Evolutionary conservation across 208 protist genomes (phyloP).

Genomic region (Leishmania turanica): DNA sequence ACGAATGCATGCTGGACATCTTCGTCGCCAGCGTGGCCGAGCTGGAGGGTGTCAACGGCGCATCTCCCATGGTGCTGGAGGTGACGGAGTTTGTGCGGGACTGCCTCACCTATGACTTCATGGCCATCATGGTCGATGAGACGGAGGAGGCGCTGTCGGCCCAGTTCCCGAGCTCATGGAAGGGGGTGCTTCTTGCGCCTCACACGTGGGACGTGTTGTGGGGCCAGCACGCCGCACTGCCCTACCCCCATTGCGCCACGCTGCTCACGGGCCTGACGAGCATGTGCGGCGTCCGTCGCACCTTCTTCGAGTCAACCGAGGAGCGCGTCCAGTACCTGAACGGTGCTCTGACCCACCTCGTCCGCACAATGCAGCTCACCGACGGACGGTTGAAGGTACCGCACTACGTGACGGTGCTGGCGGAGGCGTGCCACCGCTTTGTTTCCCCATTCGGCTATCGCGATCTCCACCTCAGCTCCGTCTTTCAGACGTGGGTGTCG

Average conservation of each 20-base stretch:
- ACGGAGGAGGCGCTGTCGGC: constrained; percentile 78
- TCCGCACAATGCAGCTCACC: constrained; percentile 31
- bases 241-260: constrained; percentile 66
- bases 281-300: constrained; percentile 79
- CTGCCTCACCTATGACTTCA: constrained; percentile 82
- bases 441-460: constrained; percentile 78
- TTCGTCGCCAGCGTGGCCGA: constrained; percentile 52
- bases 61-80: constrained; percentile 35
- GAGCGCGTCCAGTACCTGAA: constrained; percentile 71
- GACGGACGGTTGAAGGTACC: constrained; percentile 69
- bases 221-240: constrained; percentile 73
- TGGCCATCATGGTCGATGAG: constrained; percentile 84
- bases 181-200: constrained; percentile 50
- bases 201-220: constrained; percentile 61
- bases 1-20: constrained; percentile 65
- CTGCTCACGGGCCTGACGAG: constrained; percentile 62
- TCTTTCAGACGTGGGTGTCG: constrained; percentile 54
- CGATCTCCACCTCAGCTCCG: constrained; percentile 52
- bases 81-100: constrained; percentile 61
- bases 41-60: constrained; percentile 39
- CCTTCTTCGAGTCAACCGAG: constrained; percentile 76
- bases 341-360: constrained; percentile 43
- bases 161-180: constrained; percentile 78
- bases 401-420: constrained; percentile 62
- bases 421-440: constrained; percentile 57